A percentile compares a stretch with the other conserved stretches of the same genome.
These are phyloP conservation scores for Pseudocercospora macadamiae DNA, from an alignment of 2,329 filamentous ascomycete species.

Conservation along the genomic window DNA sequence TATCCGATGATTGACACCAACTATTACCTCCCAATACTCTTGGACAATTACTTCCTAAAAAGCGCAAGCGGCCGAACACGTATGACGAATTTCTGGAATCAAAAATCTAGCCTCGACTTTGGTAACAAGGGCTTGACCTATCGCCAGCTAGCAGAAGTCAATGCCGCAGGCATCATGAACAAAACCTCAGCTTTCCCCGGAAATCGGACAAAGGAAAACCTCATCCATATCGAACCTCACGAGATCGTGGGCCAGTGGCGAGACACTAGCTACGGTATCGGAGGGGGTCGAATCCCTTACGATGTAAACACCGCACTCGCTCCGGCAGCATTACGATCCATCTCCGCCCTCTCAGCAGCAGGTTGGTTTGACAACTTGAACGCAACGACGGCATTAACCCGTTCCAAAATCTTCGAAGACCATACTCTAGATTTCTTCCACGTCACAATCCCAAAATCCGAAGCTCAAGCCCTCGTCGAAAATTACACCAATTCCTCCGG, in stretches of 20 bases:
- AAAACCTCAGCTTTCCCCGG: slow-evolving; percentile 48
- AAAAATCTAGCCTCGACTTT: slow-evolving; percentile 53
- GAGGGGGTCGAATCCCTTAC: slow-evolving; percentile 65
- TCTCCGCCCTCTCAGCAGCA: slow-evolving; percentile 54
- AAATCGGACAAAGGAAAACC: slow-evolving; percentile 56
- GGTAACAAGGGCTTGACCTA: slow-evolving; percentile 60
- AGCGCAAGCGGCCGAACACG: slow-evolving; percentile 47
- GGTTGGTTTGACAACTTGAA: slow-evolving; percentile 57
- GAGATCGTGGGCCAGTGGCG: slow-evolving; percentile 65
- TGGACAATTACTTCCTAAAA: slow-evolving; percentile 62
- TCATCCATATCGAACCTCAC: slow-evolving; percentile 60
- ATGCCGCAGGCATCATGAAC: slow-evolving; percentile 62
- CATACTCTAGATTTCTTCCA: slow-evolving; percentile 62
- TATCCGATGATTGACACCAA: slow-evolving; percentile 60
- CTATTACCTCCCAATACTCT: slow-evolving; percentile 61
- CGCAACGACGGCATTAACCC: slow-evolving; percentile 48
- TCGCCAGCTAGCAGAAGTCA: slow-evolving; percentile 55
- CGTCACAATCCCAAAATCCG: slow-evolving; percentile 44
- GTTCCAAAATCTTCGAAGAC: slow-evolving; percentile 63
- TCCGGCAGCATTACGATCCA: slow-evolving; percentile 63
- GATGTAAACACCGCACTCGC: slow-evolving; percentile 67
- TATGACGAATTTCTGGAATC: slow-evolving; percentile 42
- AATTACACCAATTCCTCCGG: slow-evolving; percentile 48
- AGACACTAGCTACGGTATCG: slow-evolving; percentile 63
- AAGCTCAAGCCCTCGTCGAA: slow-evolving; percentile 53